Percentiles rank a stretch among this genome's conserved stretches.
phyloP scores from a whole-genome alignment of 345 rosid genomes.

The Salix purpurea region DNA sequence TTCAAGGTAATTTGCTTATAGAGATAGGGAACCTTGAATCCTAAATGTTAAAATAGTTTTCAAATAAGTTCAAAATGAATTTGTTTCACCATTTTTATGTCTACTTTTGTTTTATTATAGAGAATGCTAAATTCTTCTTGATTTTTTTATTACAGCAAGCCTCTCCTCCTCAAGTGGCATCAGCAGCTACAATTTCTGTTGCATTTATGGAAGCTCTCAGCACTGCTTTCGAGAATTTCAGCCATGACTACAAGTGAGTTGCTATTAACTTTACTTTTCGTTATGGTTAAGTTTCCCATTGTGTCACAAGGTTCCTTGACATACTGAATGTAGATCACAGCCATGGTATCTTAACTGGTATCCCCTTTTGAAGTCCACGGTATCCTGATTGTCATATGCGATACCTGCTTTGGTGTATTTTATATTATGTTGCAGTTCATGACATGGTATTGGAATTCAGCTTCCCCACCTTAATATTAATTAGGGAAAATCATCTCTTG shows the following conservation, averaged over 20 bases:
- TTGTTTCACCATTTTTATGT: background rate
- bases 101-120: background rate
- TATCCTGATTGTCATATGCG: background rate
- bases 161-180: conserved; percentile 85
- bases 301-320: background rate
- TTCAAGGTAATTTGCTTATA: conserved; percentile 60
- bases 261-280: conserved; percentile 3
- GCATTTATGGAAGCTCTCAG: conserved; percentile 97
- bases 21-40: background rate
- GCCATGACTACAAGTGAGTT: conserved; percentile 83
- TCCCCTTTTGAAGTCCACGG: background rate
- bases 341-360: background rate
- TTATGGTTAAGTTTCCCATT: background rate
- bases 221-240: conserved; percentile 69
- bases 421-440: background rate
- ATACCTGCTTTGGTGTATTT: background rate
- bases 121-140: conserved; percentile 4
- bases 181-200: conserved; percentile 90
- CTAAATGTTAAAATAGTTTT: background rate
- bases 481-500: background rate
- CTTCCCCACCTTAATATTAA: background rate
- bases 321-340: background rate
- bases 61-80: background rate
- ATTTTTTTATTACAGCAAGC: conserved; percentile 62
- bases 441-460: background rate